phyloP scores from a whole-genome alignment of 1,284 basidiomycete species.

The Puccinia hordei region DNA sequence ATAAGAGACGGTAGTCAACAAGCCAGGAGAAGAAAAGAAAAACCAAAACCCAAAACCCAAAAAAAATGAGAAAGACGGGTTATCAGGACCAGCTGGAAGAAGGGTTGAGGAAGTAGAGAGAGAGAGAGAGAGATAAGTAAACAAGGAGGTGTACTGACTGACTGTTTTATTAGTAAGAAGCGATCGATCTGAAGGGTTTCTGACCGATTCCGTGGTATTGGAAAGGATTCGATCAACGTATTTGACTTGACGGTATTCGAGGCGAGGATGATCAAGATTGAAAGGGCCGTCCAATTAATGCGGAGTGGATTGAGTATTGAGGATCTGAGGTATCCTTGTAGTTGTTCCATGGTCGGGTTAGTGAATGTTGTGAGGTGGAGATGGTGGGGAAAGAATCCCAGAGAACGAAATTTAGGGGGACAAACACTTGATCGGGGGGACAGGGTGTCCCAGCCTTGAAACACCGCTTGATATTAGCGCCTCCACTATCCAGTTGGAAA shows the following conservation, averaged over 20 bases:
- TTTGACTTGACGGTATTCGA: neutral
- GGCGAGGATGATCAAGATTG: neutral
- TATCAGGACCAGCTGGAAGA: neutral
- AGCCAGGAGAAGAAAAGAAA: neutral
- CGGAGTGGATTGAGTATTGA: neutral
- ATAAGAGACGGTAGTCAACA: neutral
- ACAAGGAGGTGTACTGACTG: neutral
- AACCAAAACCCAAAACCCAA: too few species aligned
- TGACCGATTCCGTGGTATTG: neutral
- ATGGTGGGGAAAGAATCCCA: too few species aligned
- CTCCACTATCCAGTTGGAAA: too few species aligned
- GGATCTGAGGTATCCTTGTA: too few species aligned
- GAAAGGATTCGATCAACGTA: slow-evolving; percentile 13
- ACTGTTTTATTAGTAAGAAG: slow-evolving; percentile 4
- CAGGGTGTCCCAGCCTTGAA: too few species aligned
- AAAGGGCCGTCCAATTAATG: neutral
- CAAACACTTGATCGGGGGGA: too few species aligned
- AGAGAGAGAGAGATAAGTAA: neutral
- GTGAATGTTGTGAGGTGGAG: too few species aligned
- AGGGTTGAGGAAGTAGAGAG: too few species aligned
- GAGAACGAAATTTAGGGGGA: too few species aligned
- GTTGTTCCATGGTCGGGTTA: too few species aligned
- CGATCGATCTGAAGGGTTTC: neutral
- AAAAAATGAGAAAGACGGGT: neutral
- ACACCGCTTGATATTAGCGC: too few species aligned